These are phyloP conservation scores for Abortiporus biennis DNA, from an alignment of 1,284 basidiomycete species.

Conservation along the genomic window DNA sequence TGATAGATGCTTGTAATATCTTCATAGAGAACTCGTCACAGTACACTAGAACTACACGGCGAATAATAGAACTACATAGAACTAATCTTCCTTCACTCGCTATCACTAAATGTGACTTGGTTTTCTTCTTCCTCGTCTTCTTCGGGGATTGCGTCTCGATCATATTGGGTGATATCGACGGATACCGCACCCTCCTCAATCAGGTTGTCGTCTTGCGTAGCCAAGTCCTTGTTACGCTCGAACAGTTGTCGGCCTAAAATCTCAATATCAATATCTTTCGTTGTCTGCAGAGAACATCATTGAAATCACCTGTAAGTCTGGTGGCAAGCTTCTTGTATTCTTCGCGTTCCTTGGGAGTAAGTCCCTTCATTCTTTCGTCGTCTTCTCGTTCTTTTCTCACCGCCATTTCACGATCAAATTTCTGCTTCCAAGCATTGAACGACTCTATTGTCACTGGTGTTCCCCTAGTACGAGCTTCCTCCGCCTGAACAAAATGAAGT, in stretches of 20 bases:
- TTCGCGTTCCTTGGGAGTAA: slow-evolving; percentile 85
- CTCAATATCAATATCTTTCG: slow-evolving; percentile 6
- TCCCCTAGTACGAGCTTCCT: slow-evolving; percentile 84
- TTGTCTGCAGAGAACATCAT: slow-evolving; percentile 5
- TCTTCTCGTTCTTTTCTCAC: slow-evolving; percentile 63
- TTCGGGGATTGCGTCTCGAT: slow-evolving; percentile 55
- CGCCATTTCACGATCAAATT: slow-evolving; percentile 69
- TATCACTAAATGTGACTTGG: slow-evolving; percentile 72
- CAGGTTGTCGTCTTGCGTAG: slow-evolving; percentile 62
- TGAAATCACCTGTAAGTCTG: slow-evolving; percentile 62
- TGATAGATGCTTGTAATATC: not conserved
- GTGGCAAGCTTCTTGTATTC: slow-evolving; percentile 68
- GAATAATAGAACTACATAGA: slow-evolving; percentile 10
- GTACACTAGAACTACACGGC: not conserved
- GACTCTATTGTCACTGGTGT: slow-evolving; percentile 83
- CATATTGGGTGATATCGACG: slow-evolving; percentile 85
- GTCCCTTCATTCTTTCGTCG: slow-evolving; percentile 73
- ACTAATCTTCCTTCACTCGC: slow-evolving; percentile 44
- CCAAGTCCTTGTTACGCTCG: slow-evolving; percentile 72
- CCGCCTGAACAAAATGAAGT: slow-evolving; percentile 47
- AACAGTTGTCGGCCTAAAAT: slow-evolving; percentile 87
- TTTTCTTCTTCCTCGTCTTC: slow-evolving; percentile 61
- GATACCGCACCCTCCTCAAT: slow-evolving; percentile 81
- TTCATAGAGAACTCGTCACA: not conserved
- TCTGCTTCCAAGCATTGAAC: slow-evolving; percentile 78